These are phyloP conservation scores for Glycine latifolia DNA, from an alignment of 306 rosid genomes.

Conservation along the genomic window DNA sequence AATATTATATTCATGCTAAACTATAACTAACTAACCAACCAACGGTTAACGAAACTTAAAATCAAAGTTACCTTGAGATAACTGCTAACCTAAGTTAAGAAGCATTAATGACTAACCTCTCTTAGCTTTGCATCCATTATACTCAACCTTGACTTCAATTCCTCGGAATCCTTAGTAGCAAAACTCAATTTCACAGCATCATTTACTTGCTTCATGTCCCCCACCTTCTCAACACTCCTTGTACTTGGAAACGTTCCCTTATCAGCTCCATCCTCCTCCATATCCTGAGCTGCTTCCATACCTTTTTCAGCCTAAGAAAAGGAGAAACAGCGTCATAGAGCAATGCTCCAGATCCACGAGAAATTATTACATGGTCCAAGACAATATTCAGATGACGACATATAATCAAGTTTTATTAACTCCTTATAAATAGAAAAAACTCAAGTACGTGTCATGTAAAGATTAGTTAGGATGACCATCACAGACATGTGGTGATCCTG, in stretches of 20 bases:
- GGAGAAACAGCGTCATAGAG: not conserved
- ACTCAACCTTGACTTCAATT: conserved; percentile 63
- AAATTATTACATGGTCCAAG: not conserved
- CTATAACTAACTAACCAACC: conserved; percentile 6
- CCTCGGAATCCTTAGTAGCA: conserved; percentile 58
- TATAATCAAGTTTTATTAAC: not conserved
- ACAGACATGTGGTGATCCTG: no score
- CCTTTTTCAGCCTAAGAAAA: conserved; percentile 53
- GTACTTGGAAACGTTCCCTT: conserved; percentile 21
- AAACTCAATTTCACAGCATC: conserved; percentile 44
- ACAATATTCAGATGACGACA: no score
- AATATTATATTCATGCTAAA: not conserved
- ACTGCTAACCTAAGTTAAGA: conserved; percentile 31
- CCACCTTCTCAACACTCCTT: conserved; percentile 42
- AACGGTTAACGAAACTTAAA: conserved; percentile 26
- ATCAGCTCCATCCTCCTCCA: conserved; percentile 52
- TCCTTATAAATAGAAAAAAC: not conserved
- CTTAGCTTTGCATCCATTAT: conserved; percentile 62
- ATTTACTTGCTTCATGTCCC: conserved; percentile 51
- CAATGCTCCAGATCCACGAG: not conserved
- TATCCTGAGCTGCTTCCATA: conserved; percentile 47
- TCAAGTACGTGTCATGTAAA: not conserved
- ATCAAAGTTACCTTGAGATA: conserved; percentile 10
- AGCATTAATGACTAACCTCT: conserved; percentile 61
- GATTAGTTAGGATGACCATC: not conserved